Percentiles rank a stretch among this genome's conserved stretches.
phyloP scores from a whole-genome alignment of 805 yeast species.

The Komagataella phaffii region DNA sequence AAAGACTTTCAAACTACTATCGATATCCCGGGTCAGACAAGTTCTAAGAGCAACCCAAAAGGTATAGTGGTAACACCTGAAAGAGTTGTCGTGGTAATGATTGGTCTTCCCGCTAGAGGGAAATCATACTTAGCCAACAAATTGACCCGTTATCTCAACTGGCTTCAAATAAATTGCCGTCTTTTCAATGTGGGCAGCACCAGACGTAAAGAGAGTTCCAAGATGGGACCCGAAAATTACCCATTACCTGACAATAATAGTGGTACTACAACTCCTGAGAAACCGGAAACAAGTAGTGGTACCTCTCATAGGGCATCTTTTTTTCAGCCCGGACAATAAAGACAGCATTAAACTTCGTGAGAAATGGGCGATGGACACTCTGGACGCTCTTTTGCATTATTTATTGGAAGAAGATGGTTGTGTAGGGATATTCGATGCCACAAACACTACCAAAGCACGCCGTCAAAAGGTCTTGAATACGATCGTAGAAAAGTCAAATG shows the following conservation, averaged over 20 bases:
- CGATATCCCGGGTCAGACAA: conserved; percentile 87
- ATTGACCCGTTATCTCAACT: conserved; percentile 77
- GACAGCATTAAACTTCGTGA: conserved; percentile 59
- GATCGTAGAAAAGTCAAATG: conserved; percentile 41
- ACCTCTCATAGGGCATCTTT: conserved; percentile 65
- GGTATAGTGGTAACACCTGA: conserved; percentile 52
- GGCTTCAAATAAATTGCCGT: conserved; percentile 84
- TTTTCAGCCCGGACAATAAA: conserved; percentile 71
- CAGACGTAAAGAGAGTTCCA: conserved; percentile 56
- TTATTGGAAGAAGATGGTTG: conserved; percentile 72
- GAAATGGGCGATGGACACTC: conserved; percentile 92
- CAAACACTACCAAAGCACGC: conserved; percentile 61
- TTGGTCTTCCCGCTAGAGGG: conserved; percentile 92
- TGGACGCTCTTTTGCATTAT: conserved; percentile 73
- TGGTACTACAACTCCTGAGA: not conserved
- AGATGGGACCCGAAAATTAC: conserved; percentile 54
- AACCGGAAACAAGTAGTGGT: not conserved
- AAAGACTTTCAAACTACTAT: conserved; percentile 40
- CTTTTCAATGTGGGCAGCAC: conserved; percentile 96
- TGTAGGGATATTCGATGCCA: conserved; percentile 86
- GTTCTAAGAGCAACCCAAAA: conserved; percentile 68
- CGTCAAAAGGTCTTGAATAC: conserved; percentile 43
- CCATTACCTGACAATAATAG: conserved; percentile 38
- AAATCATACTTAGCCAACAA: conserved; percentile 90
- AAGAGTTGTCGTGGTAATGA: conserved; percentile 89